These are phyloP conservation scores for Allantophomopsis cytisporea DNA, from an alignment of 2,329 filamentous ascomycete species.

Conservation along the genomic window DNA sequence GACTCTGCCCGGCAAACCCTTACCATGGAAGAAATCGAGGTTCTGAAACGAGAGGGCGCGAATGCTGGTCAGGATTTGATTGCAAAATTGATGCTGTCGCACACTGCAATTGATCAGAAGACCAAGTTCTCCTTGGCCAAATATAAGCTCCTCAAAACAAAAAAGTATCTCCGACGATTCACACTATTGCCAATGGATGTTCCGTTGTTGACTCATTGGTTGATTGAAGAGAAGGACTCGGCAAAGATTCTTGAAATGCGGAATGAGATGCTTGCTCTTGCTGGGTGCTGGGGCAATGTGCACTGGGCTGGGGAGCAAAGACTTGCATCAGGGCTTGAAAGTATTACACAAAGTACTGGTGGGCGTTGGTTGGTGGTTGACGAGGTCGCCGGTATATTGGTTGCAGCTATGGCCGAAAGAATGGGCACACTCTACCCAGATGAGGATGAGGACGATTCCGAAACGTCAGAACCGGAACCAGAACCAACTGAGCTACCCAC, in stretches of 20 bases:
- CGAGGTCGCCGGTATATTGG: conserved; percentile 55
- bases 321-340: conserved; percentile 10
- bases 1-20: conserved; percentile 60
- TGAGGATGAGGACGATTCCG: conserved; percentile 5
- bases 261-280: conserved; percentile 67
- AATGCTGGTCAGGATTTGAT: conserved; percentile 82
- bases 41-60: conserved; percentile 56
- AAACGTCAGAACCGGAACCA: background rate
- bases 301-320: conserved; percentile 37
- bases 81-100: conserved; percentile 80
- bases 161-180: conserved; percentile 85
- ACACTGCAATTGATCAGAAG: conserved; percentile 85
- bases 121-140: conserved; percentile 88
- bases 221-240: conserved; percentile 69
- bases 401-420: conserved; percentile 57
- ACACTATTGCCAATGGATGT: conserved; percentile 76
- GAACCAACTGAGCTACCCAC: background rate
- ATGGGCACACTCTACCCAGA: conserved; percentile 48
- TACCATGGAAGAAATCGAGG: conserved; percentile 57
- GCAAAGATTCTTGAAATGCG: conserved; percentile 73
- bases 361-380: conserved; percentile 56
- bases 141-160: conserved; percentile 87
- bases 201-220: conserved; percentile 58
- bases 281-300: conserved; percentile 83
- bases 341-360: conserved; percentile 9